Base-by-base conservation (phyloP, 495 filamentous ascomycete genomes). In the Penicillium canariense region DNA sequence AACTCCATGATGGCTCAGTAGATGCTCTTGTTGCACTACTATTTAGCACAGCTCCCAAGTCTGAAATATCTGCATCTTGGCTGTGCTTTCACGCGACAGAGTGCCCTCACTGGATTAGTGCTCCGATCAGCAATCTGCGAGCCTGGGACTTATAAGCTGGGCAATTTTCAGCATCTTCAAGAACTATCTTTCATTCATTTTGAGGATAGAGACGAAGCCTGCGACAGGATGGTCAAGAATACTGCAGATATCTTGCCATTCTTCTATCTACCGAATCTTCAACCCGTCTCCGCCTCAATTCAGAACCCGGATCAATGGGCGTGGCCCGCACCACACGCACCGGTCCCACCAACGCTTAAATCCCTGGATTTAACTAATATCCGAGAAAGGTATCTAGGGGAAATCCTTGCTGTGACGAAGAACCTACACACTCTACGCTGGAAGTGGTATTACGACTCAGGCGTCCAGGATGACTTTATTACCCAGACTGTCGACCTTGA, bases 1-100 rank as follows among this genome's bases (percentile, higher is more conserved):
- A 43, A 39, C 22, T 65, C 28, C 49, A 30, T 9, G n/a, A 44
- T 26, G 55, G 55, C 30, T 51, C 52, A 39, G 46, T 55, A 20
- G 58, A 65, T 55, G 62, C 58, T 8, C 31, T 61, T 28, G 40
- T 65, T n/a, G 62, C 62, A 7, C 30, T 65, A 22, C 42, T 65
- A n/a, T 25, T 14, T 61, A 15, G 38, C 62, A 25, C 55, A 55
- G 30, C 34, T 51, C 5, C 28, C 56, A 18, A 61, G 32, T 35
- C 58, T 61, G 17, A 54, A 15, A 18, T 46, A 11, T 35, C 46
- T 65, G 23, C 46, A 51, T 30, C 55, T 65, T 15, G 58, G 38
- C 32, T 35, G 27, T 28, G 32, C 11, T 44, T 61, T 61, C 30
- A 46, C 56, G 4, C 50, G 45, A 55, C 25, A 53, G 20, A 61